Percentiles rank a stretch among this genome's conserved stretches.
Evolutionary conservation across 2,329 filamentous ascomycete species (phyloP).

Genomic region (Ceratocystis papillata): DNA sequence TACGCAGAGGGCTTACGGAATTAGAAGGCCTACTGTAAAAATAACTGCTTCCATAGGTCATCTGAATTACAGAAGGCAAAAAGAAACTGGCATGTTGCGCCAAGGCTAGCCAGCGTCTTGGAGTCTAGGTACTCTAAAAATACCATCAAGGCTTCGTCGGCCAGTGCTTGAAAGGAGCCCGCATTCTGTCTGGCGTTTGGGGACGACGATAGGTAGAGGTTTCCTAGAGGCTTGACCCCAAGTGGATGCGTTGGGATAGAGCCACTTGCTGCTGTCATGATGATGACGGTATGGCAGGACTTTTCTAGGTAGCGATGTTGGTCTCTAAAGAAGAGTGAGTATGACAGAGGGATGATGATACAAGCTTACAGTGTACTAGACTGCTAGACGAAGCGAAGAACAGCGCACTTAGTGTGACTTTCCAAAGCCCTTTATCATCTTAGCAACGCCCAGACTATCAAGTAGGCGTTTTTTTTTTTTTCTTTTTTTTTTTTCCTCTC

Average conservation of each 20-base stretch:
- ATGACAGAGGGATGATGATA: neutral
- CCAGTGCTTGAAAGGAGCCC: slow-evolving; percentile 56
- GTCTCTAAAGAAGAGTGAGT: neutral
- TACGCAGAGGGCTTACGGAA: neutral
- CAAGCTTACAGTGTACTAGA: neutral
- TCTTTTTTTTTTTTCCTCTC: neutral
- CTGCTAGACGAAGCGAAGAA: slow-evolving; percentile 1
- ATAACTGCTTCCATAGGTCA: slow-evolving; percentile 80
- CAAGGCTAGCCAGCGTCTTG: slow-evolving; percentile 51
- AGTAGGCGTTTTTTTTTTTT: neutral
- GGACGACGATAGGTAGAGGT: slow-evolving; percentile 54
- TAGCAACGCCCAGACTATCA: neutral
- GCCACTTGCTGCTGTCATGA: slow-evolving; percentile 22
- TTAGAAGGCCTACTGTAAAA: slow-evolving; percentile 58
- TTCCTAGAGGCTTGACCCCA: slow-evolving; percentile 76
- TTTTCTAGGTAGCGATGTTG: neutral
- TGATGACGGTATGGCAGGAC: neutral
- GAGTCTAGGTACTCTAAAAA: slow-evolving; percentile 66
- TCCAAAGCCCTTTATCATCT: neutral
- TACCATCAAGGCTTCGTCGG: slow-evolving; percentile 69
- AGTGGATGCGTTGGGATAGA: slow-evolving; percentile 69
- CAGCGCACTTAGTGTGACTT: neutral
- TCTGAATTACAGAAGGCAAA: slow-evolving; percentile 77
- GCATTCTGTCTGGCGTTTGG: slow-evolving; percentile 33
- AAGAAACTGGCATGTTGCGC: slow-evolving; percentile 70